Conservation (phyloP, 2,329 filamentous ascomycete species). For the Venturia asperata region DNA sequence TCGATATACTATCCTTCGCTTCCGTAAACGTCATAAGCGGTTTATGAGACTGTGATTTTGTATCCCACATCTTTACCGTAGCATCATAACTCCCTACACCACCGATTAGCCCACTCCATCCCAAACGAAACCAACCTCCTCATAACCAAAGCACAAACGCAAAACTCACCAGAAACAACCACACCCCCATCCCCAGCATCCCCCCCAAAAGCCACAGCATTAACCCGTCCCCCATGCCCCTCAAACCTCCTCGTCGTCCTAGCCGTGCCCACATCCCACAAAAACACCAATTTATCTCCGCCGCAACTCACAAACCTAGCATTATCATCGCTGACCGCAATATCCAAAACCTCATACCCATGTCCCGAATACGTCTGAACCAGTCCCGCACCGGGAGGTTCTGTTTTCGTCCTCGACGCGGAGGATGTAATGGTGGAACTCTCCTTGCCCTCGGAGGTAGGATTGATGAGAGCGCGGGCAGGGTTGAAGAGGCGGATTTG, state of each 20-base stretch:
- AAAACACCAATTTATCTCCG: slow-evolving; percentile 82
- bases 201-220: slow-evolving; percentile 72
- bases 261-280: slow-evolving; percentile 87
- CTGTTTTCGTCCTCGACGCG: background rate
- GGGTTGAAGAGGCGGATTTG: slow-evolving; percentile 82
- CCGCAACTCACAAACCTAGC: slow-evolving; percentile 78
- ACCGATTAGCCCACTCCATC: background rate
- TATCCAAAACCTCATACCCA: slow-evolving; percentile 82
- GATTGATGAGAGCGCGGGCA: slow-evolving; percentile 38
- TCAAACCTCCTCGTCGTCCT: slow-evolving; percentile 68
- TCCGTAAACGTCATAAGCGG: slow-evolving; percentile 68
- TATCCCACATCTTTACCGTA: slow-evolving; percentile 70
- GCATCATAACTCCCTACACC: slow-evolving; percentile 60
- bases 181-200: slow-evolving; percentile 57
- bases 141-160: background rate
- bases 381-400: slow-evolving; percentile 38
- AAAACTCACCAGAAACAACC: slow-evolving; percentile 41
- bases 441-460: slow-evolving; percentile 24
- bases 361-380: slow-evolving; percentile 88
- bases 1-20: slow-evolving; percentile 60
- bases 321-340: slow-evolving; percentile 68
- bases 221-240: slow-evolving; percentile 67
- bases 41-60: slow-evolving; percentile 46
- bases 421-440: slow-evolving; percentile 24
- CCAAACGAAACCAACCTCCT: background rate